Evolutionary conservation across 73 alveolate genomes (phyloP).

Genomic region (Symbiodinium natans): DNA sequence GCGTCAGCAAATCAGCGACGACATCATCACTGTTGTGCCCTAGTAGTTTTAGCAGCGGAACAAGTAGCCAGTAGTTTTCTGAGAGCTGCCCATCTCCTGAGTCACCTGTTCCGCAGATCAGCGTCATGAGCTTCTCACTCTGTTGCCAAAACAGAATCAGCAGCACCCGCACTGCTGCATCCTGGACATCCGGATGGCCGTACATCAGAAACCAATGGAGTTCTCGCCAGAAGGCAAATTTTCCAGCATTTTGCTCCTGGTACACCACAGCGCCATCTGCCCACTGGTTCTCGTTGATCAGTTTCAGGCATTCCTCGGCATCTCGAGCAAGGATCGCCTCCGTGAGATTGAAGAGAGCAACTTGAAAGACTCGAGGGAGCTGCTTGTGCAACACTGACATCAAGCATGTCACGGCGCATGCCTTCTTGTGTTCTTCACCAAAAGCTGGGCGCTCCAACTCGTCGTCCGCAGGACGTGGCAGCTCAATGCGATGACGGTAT

Average conservation of each 20-base stretch:
- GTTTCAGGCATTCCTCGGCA: conserved; percentile 45
- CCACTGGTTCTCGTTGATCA: conserved; percentile 68
- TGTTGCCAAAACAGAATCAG: conserved; percentile 74
- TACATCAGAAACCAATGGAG: conserved; percentile 66
- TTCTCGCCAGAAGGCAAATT: conserved; percentile 75
- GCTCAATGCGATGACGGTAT: conserved; percentile 61
- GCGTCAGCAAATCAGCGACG: conserved; percentile 31
- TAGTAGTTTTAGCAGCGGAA: conserved; percentile 34
- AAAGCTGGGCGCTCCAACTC: conserved; percentile 30
- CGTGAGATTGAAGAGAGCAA: conserved; percentile 52
- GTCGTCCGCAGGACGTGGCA: conserved; percentile 43
- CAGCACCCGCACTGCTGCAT: conserved; percentile 53
- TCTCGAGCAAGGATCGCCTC: conserved; percentile 79
- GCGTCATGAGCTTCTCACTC: conserved; percentile 28
- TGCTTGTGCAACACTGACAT: conserved; percentile 25
- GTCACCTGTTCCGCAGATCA: conserved; percentile 15
- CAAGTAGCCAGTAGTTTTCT: conserved; percentile 13
- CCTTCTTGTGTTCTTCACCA: conserved; percentile 75
- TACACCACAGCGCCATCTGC: conserved; percentile 57
- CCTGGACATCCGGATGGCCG: conserved; percentile 81
- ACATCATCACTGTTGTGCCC: conserved; percentile 55
- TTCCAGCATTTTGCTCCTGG: conserved; percentile 42
- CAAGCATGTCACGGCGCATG: conserved; percentile 38
- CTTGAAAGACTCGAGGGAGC: conserved; percentile 58
- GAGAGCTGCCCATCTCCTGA: conserved; percentile 36